phyloP scores from a whole-genome alignment of 2,329 filamentous ascomycete genomes.

The Fusarium ramigenum region DNA sequence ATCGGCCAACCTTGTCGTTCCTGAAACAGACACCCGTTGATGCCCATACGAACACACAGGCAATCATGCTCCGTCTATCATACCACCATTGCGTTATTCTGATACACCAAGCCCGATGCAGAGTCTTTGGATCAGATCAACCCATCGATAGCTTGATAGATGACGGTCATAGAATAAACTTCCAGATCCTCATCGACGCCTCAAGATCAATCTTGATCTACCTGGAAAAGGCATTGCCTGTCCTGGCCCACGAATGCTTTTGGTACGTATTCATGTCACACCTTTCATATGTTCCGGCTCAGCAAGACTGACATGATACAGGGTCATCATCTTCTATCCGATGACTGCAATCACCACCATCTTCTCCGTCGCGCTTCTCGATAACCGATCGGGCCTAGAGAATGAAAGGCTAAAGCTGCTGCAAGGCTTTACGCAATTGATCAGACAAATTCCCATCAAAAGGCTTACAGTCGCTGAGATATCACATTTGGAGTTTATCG shows the following conservation, averaged over 20 bases:
- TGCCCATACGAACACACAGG: neutral
- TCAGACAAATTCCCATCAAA: neutral
- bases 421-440: neutral
- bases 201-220: constrained; percentile 3
- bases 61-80: neutral
- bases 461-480: neutral
- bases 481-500: neutral
- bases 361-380: neutral
- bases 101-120: neutral
- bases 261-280: neutral
- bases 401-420: neutral
- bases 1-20: neutral
- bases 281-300: no score
- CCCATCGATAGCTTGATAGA: fast-evolving
- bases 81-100: constrained; percentile 4
- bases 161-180: neutral
- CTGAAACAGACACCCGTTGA: neutral
- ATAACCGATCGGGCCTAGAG: neutral
- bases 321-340: constrained; percentile 10
- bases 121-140: fast-evolving
- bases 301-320: neutral
- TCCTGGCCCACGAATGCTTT: neutral
- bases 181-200: neutral
- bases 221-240: neutral
- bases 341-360: neutral